Conservation (phyloP, 768 basidiomycete genomes). For the Amanita rimosa region DNA sequence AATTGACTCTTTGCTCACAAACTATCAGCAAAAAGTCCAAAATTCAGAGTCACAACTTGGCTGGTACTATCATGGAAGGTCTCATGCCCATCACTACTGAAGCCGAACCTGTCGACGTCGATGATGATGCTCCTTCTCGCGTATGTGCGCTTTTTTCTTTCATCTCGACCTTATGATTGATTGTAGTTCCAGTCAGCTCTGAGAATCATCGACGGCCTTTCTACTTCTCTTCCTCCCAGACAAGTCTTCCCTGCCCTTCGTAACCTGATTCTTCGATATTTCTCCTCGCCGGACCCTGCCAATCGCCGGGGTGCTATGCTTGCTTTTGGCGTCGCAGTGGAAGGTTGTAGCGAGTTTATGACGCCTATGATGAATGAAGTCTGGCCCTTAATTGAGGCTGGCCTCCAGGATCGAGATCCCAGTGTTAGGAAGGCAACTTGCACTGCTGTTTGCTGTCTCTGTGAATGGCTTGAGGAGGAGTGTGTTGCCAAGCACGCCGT, state of each 20-base stretch:
- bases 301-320: slow-evolving; percentile 89
- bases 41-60: slow-evolving; percentile 78
- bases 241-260: slow-evolving; percentile 95
- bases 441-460: slow-evolving; percentile 88
- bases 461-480: slow-evolving; percentile 95
- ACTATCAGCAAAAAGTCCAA: slow-evolving; percentile 84
- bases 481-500: slow-evolving; percentile 72
- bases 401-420: slow-evolving; percentile 74
- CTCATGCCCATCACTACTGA: slow-evolving; percentile 93
- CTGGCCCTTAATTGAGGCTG: slow-evolving; percentile 90
- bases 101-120: slow-evolving; percentile 86
- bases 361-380: slow-evolving; percentile 84
- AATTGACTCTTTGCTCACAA: slow-evolving; percentile 5
- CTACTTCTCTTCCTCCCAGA: slow-evolving; percentile 83
- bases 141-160: slow-evolving; percentile 31
- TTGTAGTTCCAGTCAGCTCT: slow-evolving; percentile 59
- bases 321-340: slow-evolving; percentile 89
- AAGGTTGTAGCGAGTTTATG: slow-evolving; percentile 98
- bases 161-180: neutral
- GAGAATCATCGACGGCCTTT: slow-evolving; percentile 87
- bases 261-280: slow-evolving; percentile 72
- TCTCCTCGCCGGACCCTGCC: slow-evolving; percentile 65
- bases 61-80: slow-evolving; percentile 76
- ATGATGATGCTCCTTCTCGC: slow-evolving; percentile 86
- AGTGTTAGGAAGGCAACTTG: slow-evolving; percentile 93